Percentiles rank a stretch among this genome's conserved stretches.
Conservation (phyloP, 805 yeast genomes). For the Metschnikowia dekortorum region DNA sequence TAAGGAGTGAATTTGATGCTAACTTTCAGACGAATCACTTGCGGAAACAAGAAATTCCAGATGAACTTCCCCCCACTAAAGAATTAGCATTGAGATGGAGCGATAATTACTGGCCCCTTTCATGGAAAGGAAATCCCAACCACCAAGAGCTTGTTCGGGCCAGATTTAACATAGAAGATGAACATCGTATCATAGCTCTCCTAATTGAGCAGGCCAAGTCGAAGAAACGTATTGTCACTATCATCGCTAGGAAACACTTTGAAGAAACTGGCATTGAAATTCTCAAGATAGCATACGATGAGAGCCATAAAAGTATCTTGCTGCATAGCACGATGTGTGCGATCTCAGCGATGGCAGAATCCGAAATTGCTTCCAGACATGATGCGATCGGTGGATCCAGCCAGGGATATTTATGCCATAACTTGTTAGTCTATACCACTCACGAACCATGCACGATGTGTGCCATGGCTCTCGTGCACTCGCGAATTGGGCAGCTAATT, state of each 20-base stretch:
- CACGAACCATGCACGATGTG: conserved; percentile 98
- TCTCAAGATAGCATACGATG: conserved; percentile 36
- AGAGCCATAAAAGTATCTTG: conserved; percentile 46
- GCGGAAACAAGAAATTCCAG: conserved; percentile 43
- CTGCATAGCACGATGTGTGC: conserved; percentile 76
- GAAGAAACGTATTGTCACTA: conserved; percentile 40
- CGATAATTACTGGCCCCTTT: conserved; percentile 70
- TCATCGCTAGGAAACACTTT: conserved; percentile 57
- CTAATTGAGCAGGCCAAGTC: conserved; percentile 10
- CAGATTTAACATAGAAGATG: conserved; percentile 43
- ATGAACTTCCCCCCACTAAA: conserved; percentile 62
- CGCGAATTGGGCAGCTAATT: conserved; percentile 67
- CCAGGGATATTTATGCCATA: conserved; percentile 63
- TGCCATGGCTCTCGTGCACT: conserved; percentile 91
- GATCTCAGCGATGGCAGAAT: conserved; percentile 56
- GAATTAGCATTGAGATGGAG: conserved; percentile 70
- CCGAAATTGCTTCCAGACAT: conserved; percentile 43
- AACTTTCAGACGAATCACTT: conserved; percentile 11
- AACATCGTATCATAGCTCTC: conserved; percentile 24
- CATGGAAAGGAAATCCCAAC: conserved; percentile 91
- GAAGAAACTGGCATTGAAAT: conserved; percentile 23
- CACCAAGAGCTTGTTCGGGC: conserved; percentile 62
- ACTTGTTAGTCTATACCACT: conserved; percentile 75
- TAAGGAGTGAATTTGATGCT: conserved; percentile 7
- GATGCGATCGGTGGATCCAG: conserved; percentile 6